These are phyloP conservation scores for Eremothecium sinecaudum DNA, from an alignment of 1,139 yeast species.

Conservation along the genomic window DNA sequence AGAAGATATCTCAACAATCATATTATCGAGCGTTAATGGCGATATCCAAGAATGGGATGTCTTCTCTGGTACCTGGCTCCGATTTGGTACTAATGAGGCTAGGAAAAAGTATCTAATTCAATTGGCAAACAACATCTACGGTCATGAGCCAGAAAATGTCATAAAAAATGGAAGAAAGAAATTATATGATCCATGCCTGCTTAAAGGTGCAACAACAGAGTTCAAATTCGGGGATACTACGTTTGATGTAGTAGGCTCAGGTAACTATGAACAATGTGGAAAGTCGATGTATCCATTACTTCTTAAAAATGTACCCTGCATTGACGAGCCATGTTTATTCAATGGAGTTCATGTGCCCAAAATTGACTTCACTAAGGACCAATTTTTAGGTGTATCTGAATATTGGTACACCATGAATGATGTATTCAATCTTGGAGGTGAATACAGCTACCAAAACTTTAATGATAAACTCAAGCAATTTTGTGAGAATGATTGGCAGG, in stretches of 20 bases:
- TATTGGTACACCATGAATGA: conserved; percentile 85
- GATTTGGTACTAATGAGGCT: conserved; percentile 80
- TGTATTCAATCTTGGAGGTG: conserved; percentile 68
- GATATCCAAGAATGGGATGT: conserved; percentile 56
- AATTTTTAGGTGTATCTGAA: conserved; percentile 70
- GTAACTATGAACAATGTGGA: conserved; percentile 59
- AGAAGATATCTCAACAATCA: conserved; percentile 54
- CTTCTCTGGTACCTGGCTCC: conserved; percentile 75
- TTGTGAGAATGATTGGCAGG: conserved; percentile 59
- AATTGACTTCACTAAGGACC: conserved; percentile 59
- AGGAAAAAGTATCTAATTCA: conserved; percentile 53
- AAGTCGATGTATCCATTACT: conserved; percentile 61
- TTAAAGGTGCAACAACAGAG: conserved; percentile 41
- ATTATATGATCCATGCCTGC: conserved; percentile 63
- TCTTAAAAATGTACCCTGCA: conserved; percentile 63
- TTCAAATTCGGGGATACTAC: conserved; percentile 37
- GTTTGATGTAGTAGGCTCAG: conserved; percentile 52
- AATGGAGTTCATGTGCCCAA: conserved; percentile 76
- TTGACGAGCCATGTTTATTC: conserved; percentile 64
- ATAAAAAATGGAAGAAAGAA: conserved; percentile 35
- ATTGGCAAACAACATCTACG: conserved; percentile 38
- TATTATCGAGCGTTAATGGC: conserved; percentile 52
- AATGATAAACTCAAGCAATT: conserved; percentile 51
- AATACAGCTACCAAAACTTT: conserved; percentile 54
- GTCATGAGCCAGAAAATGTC: conserved; percentile 33